Conservation (phyloP, 2,329 filamentous ascomycete genomes). For the Neurospora sp. region DNA sequence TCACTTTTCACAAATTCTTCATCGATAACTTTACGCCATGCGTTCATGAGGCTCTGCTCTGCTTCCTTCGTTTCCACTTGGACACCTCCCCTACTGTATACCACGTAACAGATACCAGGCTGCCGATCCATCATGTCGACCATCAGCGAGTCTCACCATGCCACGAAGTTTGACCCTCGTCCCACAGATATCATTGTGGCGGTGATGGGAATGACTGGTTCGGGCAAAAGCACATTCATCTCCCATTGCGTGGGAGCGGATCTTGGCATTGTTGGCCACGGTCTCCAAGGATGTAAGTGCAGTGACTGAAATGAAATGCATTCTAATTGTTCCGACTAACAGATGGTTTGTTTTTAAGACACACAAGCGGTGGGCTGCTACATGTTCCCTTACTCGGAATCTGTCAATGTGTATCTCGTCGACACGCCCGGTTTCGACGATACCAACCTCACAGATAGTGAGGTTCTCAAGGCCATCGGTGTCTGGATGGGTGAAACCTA, state of each 20-base stretch:
- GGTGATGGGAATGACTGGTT: conserved; percentile 8
- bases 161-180: neutral
- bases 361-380: neutral
- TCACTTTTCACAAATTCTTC: neutral
- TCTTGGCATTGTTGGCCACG: conserved; percentile 2
- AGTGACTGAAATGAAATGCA: neutral
- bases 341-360: neutral
- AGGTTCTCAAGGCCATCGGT: conserved; percentile 32
- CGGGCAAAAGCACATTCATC: conserved; percentile 9
- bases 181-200: neutral
- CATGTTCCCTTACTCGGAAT: neutral
- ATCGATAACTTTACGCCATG: neutral
- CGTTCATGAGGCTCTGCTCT: neutral
- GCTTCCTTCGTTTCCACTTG: neutral
- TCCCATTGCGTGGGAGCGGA: neutral
- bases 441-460: conserved; percentile 30
- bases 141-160: neutral
- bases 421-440: conserved; percentile 41
- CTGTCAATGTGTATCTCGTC: conserved; percentile 20
- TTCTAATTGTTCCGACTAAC: neutral
- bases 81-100: neutral
- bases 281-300: conserved; percentile 5
- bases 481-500: conserved; percentile 14
- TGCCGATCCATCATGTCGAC: neutral
- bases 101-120: neutral